phyloP scores from a whole-genome alignment of 2,329 filamentous ascomycete genomes.

The Alternaria conjuncta region DNA sequence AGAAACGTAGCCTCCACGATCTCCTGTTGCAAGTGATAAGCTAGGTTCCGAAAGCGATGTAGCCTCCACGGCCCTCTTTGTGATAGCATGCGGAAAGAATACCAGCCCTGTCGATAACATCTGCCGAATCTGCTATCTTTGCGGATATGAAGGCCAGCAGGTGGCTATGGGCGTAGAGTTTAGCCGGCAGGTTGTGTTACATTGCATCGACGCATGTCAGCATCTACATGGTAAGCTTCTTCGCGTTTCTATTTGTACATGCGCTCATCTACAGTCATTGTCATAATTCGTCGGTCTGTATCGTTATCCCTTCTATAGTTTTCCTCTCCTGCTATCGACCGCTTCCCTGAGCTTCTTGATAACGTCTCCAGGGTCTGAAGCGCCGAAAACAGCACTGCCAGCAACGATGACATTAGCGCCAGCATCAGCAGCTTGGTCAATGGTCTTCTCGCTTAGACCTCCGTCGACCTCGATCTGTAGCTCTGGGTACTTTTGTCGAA shows the following conservation, averaged over 20 bases:
- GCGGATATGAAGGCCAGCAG: background rate
- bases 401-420: conserved; percentile 98
- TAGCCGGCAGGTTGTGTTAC: conserved; percentile 10
- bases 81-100: background rate
- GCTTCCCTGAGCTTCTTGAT: conserved; percentile 81
- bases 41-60: background rate
- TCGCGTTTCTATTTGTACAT: background rate
- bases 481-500: conserved; percentile 84
- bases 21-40: background rate
- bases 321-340: conserved; percentile 68
- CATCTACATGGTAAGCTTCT: conserved; percentile 2
- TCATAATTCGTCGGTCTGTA: background rate
- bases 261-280: background rate
- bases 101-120: background rate
- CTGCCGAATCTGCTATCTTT: background rate
- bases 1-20: background rate
- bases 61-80: background rate
- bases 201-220: conserved; percentile 14
- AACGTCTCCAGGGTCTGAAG: conserved; percentile 84
- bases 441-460: conserved; percentile 84
- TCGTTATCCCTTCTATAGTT: conserved; percentile 27
- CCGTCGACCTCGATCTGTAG: conserved; percentile 98
- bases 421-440: conserved; percentile 91
- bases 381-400: conserved; percentile 93
- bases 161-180: background rate